These are phyloP conservation scores for Yamadazyma aaseri DNA, from an alignment of 1,139 yeast genomes.

Conservation along the genomic window DNA sequence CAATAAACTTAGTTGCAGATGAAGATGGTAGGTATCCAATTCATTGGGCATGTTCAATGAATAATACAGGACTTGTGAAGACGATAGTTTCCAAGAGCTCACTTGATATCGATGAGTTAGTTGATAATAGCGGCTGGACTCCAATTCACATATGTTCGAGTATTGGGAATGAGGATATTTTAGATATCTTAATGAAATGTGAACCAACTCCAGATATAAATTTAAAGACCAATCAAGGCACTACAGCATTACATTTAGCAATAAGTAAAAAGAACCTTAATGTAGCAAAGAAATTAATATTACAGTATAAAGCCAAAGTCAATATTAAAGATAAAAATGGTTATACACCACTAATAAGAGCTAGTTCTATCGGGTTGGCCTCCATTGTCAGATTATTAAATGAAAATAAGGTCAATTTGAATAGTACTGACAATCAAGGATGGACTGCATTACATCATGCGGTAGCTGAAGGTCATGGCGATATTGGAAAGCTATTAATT, in stretches of 20 bases:
- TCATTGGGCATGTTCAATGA: conserved; percentile 85
- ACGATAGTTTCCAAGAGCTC: conserved; percentile 16
- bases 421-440: conserved; percentile 66
- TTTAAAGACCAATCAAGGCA: conserved; percentile 61
- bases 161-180: conserved; percentile 59
- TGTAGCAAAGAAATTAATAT: conserved; percentile 51
- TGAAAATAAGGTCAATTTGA: conserved; percentile 59
- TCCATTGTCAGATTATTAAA: conserved; percentile 52
- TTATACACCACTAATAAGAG: conserved; percentile 74
- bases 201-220: conserved; percentile 37
- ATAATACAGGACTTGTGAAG: conserved; percentile 51
- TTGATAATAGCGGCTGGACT: conserved; percentile 84
- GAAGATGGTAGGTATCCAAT: conserved; percentile 78
- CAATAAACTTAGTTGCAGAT: conserved; percentile 48
- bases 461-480: conserved; percentile 87
- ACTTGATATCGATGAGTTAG: conserved; percentile 63
- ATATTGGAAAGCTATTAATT: conserved; percentile 62
- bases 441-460: conserved; percentile 94
- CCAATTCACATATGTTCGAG: conserved; percentile 82
- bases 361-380: conserved; percentile 73
- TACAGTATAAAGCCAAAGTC: conserved; percentile 54
- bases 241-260: conserved; percentile 76
- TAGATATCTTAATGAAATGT: conserved; percentile 35
- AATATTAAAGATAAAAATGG: conserved; percentile 66
- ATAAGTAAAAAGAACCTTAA: conserved; percentile 63